Percentiles rank a stretch among this genome's conserved stretches.
These are phyloP conservation scores for Endocalyx cinctus DNA, from an alignment of 2,329 filamentous ascomycete species.

Conservation along the genomic window DNA sequence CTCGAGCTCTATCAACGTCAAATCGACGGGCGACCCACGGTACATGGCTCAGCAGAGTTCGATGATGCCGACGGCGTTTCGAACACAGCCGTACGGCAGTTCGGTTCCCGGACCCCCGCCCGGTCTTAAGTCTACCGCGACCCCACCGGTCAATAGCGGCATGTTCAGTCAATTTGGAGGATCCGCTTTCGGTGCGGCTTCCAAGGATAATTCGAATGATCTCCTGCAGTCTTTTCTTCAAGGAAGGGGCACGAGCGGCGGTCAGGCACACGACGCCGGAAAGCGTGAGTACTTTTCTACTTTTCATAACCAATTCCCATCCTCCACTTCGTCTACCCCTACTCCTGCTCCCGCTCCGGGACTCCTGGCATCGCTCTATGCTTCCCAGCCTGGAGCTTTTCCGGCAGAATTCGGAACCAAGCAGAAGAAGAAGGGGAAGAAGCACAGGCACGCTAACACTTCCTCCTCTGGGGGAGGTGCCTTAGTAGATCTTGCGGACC, in stretches of 20 bases:
- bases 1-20: conserved; percentile 60
- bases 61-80: conserved; percentile 72
- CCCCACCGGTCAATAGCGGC: conserved; percentile 64
- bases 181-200: conserved; percentile 60
- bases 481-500: conserved; percentile 99
- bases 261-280: conserved; percentile 75
- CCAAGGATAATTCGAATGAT: conserved; percentile 68
- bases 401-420: conserved; percentile 91
- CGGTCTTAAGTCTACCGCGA: conserved; percentile 90
- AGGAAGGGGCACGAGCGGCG: conserved; percentile 60
- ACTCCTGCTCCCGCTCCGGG: conserved; percentile 88
- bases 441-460: conserved; percentile 99
- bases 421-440: conserved; percentile 99
- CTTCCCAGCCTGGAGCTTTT: conserved; percentile 77
- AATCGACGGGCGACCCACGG: conserved; percentile 72
- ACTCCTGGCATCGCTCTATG: conserved; percentile 89
- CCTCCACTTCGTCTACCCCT: conserved; percentile 75
- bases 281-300: conserved; percentile 99
- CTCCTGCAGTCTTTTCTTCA: conserved; percentile 80
- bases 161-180: conserved; percentile 93
- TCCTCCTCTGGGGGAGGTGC: conserved; percentile 99
- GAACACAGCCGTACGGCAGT: conserved; percentile 73
- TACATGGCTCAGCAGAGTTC: conserved; percentile 79
- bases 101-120: conserved; percentile 91
- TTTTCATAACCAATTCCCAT: conserved; percentile 81